Conservation (phyloP, 768 basidiomycete species). For the Boletus reticulatus region DNA sequence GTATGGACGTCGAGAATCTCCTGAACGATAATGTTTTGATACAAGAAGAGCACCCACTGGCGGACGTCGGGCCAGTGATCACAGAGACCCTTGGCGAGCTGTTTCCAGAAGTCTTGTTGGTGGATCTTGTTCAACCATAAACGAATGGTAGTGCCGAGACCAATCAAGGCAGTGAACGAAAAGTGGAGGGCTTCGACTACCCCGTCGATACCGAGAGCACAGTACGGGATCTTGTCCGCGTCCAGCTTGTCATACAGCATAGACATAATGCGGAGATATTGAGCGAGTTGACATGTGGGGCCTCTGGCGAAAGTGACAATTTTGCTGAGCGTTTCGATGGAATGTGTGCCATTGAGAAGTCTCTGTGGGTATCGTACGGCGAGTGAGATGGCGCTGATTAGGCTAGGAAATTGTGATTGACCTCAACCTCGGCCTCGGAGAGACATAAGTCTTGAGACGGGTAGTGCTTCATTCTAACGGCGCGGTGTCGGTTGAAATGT, state of each 20-base stretch:
- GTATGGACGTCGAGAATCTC: neutral
- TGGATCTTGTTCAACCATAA: slow-evolving; percentile 15
- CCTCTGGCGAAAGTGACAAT: slow-evolving; percentile 13
- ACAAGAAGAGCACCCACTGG: slow-evolving; percentile 25
- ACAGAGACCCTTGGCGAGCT: slow-evolving; percentile 14
- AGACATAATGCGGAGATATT: slow-evolving; percentile 23
- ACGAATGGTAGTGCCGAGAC: slow-evolving; percentile 23
- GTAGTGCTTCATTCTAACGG: neutral
- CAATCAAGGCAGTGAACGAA: slow-evolving; percentile 10
- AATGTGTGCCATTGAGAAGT: slow-evolving; percentile 12
- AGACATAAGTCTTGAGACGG: neutral
- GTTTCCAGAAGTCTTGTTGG: slow-evolving; percentile 8
- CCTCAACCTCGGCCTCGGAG: slow-evolving; percentile 17
- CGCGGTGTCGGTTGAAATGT: neutral
- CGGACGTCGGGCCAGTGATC: slow-evolving; percentile 26
- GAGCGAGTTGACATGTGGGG: slow-evolving; percentile 10
- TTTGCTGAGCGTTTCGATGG: slow-evolving; percentile 11
- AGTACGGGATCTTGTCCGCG: slow-evolving; percentile 15
- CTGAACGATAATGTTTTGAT: slow-evolving; percentile 11
- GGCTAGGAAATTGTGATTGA: slow-evolving; percentile 1
- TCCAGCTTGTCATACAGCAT: slow-evolving; percentile 22
- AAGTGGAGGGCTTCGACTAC: slow-evolving; percentile 7
- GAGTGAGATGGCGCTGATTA: neutral
- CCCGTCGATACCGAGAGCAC: neutral
- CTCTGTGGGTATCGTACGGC: slow-evolving; percentile 1